Evolutionary conservation across 768 basidiomycete genomes (phyloP).

Genomic region (Pholiota conissans): DNA sequence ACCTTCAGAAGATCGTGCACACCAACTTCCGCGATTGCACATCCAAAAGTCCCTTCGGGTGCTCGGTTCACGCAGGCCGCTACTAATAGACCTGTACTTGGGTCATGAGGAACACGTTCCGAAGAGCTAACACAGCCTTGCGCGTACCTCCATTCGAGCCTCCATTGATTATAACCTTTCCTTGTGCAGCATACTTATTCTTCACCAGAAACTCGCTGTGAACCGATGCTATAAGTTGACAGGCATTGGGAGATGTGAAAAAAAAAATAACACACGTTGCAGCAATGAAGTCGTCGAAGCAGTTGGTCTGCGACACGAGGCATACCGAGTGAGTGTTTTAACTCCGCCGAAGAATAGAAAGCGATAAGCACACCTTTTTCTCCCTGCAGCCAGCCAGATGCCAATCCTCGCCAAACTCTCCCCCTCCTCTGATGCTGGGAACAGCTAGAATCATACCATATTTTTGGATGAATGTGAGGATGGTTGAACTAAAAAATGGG

Average conservation of each 20-base stretch:
- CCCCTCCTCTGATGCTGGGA: constrained; percentile 64
- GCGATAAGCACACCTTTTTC: constrained; percentile 50
- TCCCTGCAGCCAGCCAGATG: constrained; percentile 71
- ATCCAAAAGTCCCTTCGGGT: constrained; percentile 74
- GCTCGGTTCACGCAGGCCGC: constrained; percentile 85
- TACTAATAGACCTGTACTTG: constrained; percentile 62
- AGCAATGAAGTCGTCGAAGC: constrained; percentile 82
- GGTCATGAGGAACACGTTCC: constrained; percentile 1
- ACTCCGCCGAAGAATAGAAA: neutral
- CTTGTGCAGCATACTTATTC: constrained; percentile 64
- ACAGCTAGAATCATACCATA: constrained; percentile 69
- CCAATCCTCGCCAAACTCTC: constrained; percentile 87
- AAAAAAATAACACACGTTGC: constrained; percentile 51
- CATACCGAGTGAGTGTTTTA: constrained; percentile 1
- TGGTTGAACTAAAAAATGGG: constrained; percentile 70
- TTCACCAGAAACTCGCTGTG: constrained; percentile 69
- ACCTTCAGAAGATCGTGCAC: constrained; percentile 82
- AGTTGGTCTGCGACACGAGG: constrained; percentile 50
- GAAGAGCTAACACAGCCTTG: neutral
- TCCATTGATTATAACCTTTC: constrained; percentile 77
- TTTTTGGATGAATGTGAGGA: constrained; percentile 71
- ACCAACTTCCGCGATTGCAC: constrained; percentile 79
- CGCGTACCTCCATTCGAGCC: constrained; percentile 76
- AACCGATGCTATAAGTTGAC: neutral
- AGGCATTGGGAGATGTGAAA: neutral